Conservation (phyloP, 2,329 filamentous ascomycete species). For the Blumeriella jaapii region DNA sequence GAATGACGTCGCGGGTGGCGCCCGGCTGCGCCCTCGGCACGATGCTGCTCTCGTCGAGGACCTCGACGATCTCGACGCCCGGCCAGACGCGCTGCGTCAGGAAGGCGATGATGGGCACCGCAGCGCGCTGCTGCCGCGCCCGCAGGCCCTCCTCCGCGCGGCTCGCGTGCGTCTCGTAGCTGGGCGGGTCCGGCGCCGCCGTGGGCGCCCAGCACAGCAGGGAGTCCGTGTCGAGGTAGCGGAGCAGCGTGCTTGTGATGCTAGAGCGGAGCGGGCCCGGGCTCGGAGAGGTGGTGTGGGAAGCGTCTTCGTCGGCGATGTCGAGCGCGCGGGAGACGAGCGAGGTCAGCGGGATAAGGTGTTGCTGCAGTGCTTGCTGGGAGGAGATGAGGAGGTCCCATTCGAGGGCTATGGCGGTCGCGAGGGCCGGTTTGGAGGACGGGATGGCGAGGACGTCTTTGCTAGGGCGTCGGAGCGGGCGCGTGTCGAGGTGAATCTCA, state of each 20-base stretch:
- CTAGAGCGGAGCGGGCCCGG: slow-evolving; percentile 44
- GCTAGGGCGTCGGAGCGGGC: slow-evolving; percentile 68
- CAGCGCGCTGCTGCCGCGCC: slow-evolving; percentile 57
- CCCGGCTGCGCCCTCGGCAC: slow-evolving; percentile 62
- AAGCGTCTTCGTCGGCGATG: slow-evolving; percentile 55
- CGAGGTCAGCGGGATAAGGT: slow-evolving; percentile 84
- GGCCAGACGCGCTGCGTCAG: slow-evolving; percentile 71
- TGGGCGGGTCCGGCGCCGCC: slow-evolving; percentile 37
- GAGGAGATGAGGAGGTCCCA: slow-evolving; percentile 80
- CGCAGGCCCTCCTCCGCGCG: slow-evolving; percentile 47
- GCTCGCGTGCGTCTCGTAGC: slow-evolving; percentile 33
- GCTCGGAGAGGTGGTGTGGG: slow-evolving; percentile 13
- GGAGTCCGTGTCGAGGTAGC: slow-evolving; percentile 86
- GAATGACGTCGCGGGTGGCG: slow-evolving; percentile 65
- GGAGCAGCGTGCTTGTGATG: slow-evolving; percentile 59
- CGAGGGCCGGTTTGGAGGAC: slow-evolving; percentile 64
- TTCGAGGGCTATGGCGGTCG: slow-evolving; percentile 76
- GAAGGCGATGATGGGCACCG: slow-evolving; percentile 59
- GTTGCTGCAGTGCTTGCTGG: slow-evolving; percentile 72
- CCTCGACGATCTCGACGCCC: slow-evolving; percentile 64
- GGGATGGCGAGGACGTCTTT: slow-evolving; percentile 66
- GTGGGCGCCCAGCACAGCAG: slow-evolving; percentile 77
- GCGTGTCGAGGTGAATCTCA: slow-evolving; percentile 62
- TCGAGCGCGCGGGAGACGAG: slow-evolving; percentile 75
- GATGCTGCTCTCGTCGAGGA: slow-evolving; percentile 70